Base-by-base conservation (phyloP, 1,284 basidiomycete species). In the Boletus holoroseus region DNA sequence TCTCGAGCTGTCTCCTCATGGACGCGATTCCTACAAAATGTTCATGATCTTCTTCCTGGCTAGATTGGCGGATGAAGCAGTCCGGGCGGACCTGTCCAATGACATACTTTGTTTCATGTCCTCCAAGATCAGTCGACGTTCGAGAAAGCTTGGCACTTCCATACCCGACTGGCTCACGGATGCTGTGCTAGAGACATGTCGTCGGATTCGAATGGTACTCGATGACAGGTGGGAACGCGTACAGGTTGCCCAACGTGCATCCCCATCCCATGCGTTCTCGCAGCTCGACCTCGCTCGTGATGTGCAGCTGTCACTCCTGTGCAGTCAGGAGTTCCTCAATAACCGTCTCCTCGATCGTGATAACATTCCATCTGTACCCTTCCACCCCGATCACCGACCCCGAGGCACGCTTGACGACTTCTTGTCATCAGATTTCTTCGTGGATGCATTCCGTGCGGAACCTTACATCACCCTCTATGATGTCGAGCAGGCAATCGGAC, bases 1-100 rank as follows among this genome's bases (percentile, higher is more conserved):
- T 0, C 60, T 77, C 9, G 45, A 53, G 15, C 34, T 42, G 7
- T 34, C 49, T 15, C 52, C 47, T 26, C 56, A 47, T n/a, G 58
- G 55, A 6, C 47, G 43, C n/a, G 45, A 44, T n/a, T 56, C 58
- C 1, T 81, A 79, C 64, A 80, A 80, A 52, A 20, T 42, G 0
- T 80, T 80, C 58, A 72, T 78, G 58, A 46, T 70, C 2, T 75
- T 68, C 46, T 59, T 75, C 27, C 60, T 75, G 40, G 53, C 67
- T 1, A 48, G 56, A 7, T 52, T 76, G 2, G 58, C 73, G 3
- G n/a, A 56, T 3, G 40, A 60, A 7, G 62, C 57, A 2, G 13
- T 62, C 5, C 44, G 47, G 2, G 15, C 22, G 0, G 44, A 55
- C 1, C 49, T 71, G 4, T 35, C 65, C 3, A 39, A 57, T 26